A percentile compares a stretch with the other conserved stretches of the same genome.
Evolutionary conservation across 2,329 filamentous ascomycete species (phyloP).

Genomic region (Monosporascus sp.): DNA sequence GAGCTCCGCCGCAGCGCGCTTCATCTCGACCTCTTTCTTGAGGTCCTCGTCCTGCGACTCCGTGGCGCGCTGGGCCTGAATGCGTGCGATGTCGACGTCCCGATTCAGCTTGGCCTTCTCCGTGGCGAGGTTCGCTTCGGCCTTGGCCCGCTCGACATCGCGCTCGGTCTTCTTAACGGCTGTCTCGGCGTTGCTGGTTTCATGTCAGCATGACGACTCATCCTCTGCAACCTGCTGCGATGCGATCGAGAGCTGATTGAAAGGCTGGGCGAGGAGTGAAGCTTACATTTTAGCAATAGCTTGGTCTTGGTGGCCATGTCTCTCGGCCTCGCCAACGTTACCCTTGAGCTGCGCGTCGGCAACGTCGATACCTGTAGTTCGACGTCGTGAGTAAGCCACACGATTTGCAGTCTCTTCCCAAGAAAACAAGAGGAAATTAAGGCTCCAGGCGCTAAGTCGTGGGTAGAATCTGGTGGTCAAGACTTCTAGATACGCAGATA

Average conservation of each 20-base stretch:
- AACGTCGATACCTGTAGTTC: constrained; percentile 46
- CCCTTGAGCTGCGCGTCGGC: constrained; percentile 60
- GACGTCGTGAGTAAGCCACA: too few species aligned
- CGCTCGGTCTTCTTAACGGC: constrained; percentile 80
- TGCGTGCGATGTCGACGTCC: constrained; percentile 70
- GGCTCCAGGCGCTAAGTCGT: too few species aligned
- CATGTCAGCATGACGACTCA: too few species aligned
- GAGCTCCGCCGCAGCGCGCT: constrained; percentile 72
- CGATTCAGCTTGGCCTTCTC: constrained; percentile 67
- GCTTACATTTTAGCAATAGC: constrained; percentile 72
- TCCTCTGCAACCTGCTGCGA: too few species aligned
- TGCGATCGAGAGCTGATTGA: too few species aligned
- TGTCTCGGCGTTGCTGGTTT: constrained; percentile 52
- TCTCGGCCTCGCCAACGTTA: constrained; percentile 72
- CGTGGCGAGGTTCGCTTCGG: constrained; percentile 70
- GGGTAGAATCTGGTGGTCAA: background rate
- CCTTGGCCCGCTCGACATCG: constrained; percentile 73
- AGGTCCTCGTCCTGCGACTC: constrained; percentile 76
- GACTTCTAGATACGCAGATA: background rate
- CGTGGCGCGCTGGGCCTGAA: constrained; percentile 66
- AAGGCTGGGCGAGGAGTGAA: background rate
- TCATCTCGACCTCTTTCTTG: constrained; percentile 70
- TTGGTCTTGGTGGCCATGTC: constrained; percentile 74
- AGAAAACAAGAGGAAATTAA: too few species aligned
- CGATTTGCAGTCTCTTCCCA: too few species aligned